A percentile compares a stretch with the other conserved stretches of the same genome.
phyloP scores from a whole-genome alignment of 2,329 filamentous ascomycete genomes.

The Stemphylium vesicarium region DNA sequence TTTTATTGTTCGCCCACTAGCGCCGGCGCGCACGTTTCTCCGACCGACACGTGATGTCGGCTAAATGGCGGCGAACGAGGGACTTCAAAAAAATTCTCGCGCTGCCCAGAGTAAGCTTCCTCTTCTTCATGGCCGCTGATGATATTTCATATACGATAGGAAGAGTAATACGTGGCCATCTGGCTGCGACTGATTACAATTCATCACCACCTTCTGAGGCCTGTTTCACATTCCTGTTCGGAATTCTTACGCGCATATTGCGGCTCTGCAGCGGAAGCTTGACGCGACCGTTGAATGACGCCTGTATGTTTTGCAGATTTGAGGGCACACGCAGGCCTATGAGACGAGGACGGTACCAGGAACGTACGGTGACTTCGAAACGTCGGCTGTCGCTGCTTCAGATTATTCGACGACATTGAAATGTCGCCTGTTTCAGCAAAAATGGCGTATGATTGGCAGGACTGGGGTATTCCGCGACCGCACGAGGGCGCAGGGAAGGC shows the following conservation, averaged over 20 bases:
- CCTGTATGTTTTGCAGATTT: slow-evolving; percentile 10
- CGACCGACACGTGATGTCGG: slow-evolving; percentile 7
- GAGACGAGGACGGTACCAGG: slow-evolving; percentile 17
- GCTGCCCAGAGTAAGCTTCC: not conserved
- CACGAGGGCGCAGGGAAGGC: slow-evolving; percentile 1
- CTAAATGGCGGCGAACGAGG: slow-evolving; percentile 3
- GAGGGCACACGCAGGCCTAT: slow-evolving; percentile 15
- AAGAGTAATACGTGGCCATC: slow-evolving; percentile 16
- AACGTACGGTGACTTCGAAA: slow-evolving; percentile 16
- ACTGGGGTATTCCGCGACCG: not conserved
- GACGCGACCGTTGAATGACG: slow-evolving; percentile 16
- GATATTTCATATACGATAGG: slow-evolving; percentile 33
- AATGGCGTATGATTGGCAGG: slow-evolving; percentile 5
- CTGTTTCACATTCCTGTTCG: slow-evolving; percentile 13
- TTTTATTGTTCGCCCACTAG: slow-evolving; percentile 27
- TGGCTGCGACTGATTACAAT: slow-evolving; percentile 26
- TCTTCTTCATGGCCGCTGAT: slow-evolving; percentile 44
- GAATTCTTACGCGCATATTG: slow-evolving; percentile 1
- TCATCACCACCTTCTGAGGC: slow-evolving; percentile 27
- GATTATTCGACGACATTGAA: slow-evolving; percentile 17
- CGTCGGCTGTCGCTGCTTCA: slow-evolving; percentile 11
- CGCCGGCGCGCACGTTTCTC: slow-evolving; percentile 7
- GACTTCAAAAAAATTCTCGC: slow-evolving; percentile 5
- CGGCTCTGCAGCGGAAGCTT: slow-evolving; percentile 7
- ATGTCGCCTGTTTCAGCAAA: slow-evolving; percentile 19